Base-by-base conservation (phyloP, 208 protist species). In the Zelonia costaricensis region DNA sequence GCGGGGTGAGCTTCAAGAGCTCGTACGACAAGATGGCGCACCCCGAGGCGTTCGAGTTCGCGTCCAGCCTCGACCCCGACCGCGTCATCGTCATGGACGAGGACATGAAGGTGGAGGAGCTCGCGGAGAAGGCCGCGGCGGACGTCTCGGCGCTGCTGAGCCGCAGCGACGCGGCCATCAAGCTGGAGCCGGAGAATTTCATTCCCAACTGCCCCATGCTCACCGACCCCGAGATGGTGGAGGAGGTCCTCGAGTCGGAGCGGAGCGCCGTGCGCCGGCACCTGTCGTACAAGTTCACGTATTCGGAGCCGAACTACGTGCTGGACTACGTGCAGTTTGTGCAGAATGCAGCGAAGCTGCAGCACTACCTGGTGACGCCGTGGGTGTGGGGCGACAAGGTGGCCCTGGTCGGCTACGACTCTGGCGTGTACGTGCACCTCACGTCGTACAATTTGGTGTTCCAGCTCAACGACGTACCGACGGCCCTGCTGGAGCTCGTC, bases 1-100 rank as follows among this genome's bases (percentile, higher is more conserved):
- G 87, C 33, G 84, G 58, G 44, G 70, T 86, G 7, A 62, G 67
- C 20, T 88, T 85, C 23, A 44, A 83, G 23, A 58, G 66, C 33
- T 36, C 47, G 10, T 33, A 71, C 43, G 58, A 82, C 53, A 78
- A 74, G 57, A 66, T 62, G 25, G 52, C 76, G 4, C 88, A 94
- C 64, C 88, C 88, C 6, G 84, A 94, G 63, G 80, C 75, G 18
- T 94, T 89, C 62, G 88, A 94, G 69, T 90, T 94, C 53, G 82
- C 77, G 40, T 58, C 61, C 7, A 48, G 27, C 6, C 42, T 89
- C 0, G 76, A 84, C 45, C 61, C 76, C 39, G 55, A 59, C 0
- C 47, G 56, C 35, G 80, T 86, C 31, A 56, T 77, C 12, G 74
- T 86, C 42, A 59, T 94, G 18, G 75, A 86, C 35, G 80, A 78